Evolutionary conservation across 805 yeast genomes (phyloP), one percentile per base, ranked within the genome.

Genomic region (Saccharomycopsis synnaedendra): DNA sequence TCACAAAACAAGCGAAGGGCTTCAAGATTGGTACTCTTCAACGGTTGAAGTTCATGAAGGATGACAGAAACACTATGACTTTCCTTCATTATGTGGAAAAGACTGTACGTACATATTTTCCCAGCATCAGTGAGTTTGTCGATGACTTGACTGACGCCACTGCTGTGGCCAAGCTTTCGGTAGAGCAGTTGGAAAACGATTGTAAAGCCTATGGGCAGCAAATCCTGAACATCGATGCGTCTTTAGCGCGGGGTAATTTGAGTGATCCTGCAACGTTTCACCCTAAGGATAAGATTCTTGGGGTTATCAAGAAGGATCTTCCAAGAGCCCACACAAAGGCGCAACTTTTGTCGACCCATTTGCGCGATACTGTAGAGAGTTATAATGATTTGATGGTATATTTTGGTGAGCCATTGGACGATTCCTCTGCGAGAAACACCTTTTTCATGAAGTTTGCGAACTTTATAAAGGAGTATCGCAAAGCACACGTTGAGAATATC

Each of bases 81-180:
- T 76, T 84, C 55, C 67, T 84, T 56, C 90, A 84, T 58, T 84
- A 81, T 55, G 80, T 84, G 49, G 94, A 84, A 57, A 78, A 74
- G 56, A 68, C 80, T 11, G 64, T 82, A n/a, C 64, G 94, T 49
- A 62, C 65, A 1, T 76, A 79, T 51, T 84, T 80, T 58, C 82
- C 88, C 1, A 83, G 81, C 31, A 64, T 77, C 11, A 70, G 80
- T 50, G 69, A 62, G 3, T 83, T 84, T 61, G 67, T 80, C 35
- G 76, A 76, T 46, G 90, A 84, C 45, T 62, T 84, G 47, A 57
- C 67, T 10, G 72, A 67, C 45, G 69, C 82, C 40, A 56, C 64
- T 30, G 78, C 74, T 29, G 73, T 79, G 10, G 71, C 84, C 8
- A 80, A 80, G 48, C 63, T 77, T 31, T 76, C 85, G 0, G 68